These are phyloP conservation scores for Cicer bijugum DNA, from an alignment of 306 rosid genomes.

Conservation along the genomic window DNA sequence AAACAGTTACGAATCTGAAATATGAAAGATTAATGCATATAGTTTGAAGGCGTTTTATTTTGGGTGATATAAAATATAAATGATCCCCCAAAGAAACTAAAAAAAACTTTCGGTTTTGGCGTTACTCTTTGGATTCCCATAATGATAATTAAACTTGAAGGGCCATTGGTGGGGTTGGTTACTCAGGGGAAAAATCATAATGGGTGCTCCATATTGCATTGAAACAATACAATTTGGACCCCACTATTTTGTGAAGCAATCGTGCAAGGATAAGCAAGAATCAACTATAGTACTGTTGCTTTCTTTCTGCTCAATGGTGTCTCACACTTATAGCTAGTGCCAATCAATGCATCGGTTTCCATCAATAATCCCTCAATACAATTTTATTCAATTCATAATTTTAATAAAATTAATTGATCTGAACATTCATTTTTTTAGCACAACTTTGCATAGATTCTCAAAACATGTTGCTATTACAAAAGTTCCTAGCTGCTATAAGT, in stretches of 20 bases:
- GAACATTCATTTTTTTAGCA: constrained; percentile 11
- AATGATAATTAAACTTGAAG: constrained; percentile 41
- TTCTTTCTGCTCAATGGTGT: constrained; percentile 46
- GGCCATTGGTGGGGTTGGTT: constrained; percentile 52
- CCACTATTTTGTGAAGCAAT: constrained; percentile 48
- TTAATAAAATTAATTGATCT: constrained; percentile 7
- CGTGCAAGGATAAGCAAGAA: constrained; percentile 46
- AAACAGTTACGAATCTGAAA: too few relatives aligned
- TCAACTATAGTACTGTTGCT: constrained; percentile 47
- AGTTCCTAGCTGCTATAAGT: constrained; percentile 18
- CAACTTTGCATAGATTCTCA: neutral
- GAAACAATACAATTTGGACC: constrained; percentile 47
- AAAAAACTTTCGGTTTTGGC: constrained; percentile 46
- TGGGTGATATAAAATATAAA: constrained; percentile 41
- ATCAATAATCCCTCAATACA: constrained; percentile 25
- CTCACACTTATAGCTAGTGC: constrained; percentile 42
- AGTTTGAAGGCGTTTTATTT: constrained; percentile 35
- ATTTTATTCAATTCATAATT: constrained; percentile 42
- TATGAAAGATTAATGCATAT: too few relatives aligned
- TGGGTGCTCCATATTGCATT: constrained; percentile 54
- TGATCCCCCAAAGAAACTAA: constrained; percentile 5
- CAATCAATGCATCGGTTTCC: constrained; percentile 44
- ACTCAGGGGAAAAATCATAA: constrained; percentile 42
- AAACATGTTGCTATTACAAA: constrained; percentile 33
- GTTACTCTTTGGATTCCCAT: constrained; percentile 57